Evolutionary conservation across 2,329 filamentous ascomycete genomes (phyloP), one percentile per base, ranked within the genome.

Genomic region (Alternaria dauci): DNA sequence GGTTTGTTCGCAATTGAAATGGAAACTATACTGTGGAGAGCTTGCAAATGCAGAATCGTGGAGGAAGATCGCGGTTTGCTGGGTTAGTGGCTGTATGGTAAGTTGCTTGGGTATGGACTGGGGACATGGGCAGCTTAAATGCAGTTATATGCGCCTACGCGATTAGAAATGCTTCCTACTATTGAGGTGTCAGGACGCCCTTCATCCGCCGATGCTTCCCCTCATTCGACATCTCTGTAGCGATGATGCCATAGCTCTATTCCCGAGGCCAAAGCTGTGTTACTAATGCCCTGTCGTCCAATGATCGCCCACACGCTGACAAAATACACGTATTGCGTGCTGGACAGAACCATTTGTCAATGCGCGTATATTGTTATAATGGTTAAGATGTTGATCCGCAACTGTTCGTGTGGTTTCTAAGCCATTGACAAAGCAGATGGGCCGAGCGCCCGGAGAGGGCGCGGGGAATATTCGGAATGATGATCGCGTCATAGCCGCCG

Each of bases 161-260:
- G 67, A 65, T 77, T 76, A 76, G 67, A 76, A 76, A 76, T 76
- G 57, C 54, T 50, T 20, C 48, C 25, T 28, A 2, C 9, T 14
- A 39, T 41, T 25, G 20, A 46, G 56, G 50, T 38, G 61, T 59
- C 42, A 53, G 52, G 43, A 52, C 52, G 60, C 59, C 52, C 20
- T 57, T 65, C 50, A 55, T 38, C 57, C 54, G 53, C 55, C 47
- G 52, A 63, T 48, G 39, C 44, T 55, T 53, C 56, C 61, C 59
- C 60, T 68, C 66, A 65, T 64, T 61, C 59, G 64, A 55, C 63
- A 63, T 61, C 52, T 55, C 51, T 52, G 65, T 65, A 67, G 68
- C 70, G 56, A 76, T 78, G 73, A 75, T 73, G 71, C 69, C 72
- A 76, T 77, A 54, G 57, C 61, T 42, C 61, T 73, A 75, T 73